Evolutionary conservation across 192 early-diverging fungal species (phyloP), one percentile per base, ranked within the genome.

Genomic region (Backusella macrospora): DNA sequence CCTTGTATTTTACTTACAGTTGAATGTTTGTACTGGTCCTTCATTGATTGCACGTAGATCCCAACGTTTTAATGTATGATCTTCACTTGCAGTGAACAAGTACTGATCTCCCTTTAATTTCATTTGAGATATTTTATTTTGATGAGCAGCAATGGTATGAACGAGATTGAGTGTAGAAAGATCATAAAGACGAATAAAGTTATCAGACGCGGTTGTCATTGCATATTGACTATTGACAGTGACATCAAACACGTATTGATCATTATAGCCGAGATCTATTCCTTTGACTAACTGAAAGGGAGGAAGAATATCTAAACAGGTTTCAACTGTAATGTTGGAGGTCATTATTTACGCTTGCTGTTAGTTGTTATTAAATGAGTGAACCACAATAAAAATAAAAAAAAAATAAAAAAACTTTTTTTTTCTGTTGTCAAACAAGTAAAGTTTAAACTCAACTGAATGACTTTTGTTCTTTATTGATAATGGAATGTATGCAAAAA

Each of bases 111-210:
- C 84, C 62, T 89, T 79, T 14, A 76, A 40, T 62, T 88, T 84
- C 37, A 92, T 88, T 70, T 91, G 86, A 13, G 91, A 85, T 37
- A 94, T 85, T 65, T 84, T 83, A 42, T 88, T 76, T 6, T 66
- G 80, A 64, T 94, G 93, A 77, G 86, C 88, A 16, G 82, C 65
- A 9, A 90, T 68, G 6, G 78, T 78, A 8, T 80, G 76, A n/a
- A 73, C 80, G 13, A 84, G 79, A 48, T 76, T 71, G 15, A 89
- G 81, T 0, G 84, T 84, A 29, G 75, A 29, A 1, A 81, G 81
- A 70, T 92, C 88, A 68, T 90, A 93, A 4, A 92, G 79, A 40
- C 88, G 89, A 66, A 94, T 86, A 70, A 86, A 77, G 46, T 90
- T 68, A 47, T 87, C 85, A 0, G 93, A 94, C 10, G 87, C 89